Conservation (phyloP, 176 grass and related monocot genomes). For the Carex parvula region DNA sequence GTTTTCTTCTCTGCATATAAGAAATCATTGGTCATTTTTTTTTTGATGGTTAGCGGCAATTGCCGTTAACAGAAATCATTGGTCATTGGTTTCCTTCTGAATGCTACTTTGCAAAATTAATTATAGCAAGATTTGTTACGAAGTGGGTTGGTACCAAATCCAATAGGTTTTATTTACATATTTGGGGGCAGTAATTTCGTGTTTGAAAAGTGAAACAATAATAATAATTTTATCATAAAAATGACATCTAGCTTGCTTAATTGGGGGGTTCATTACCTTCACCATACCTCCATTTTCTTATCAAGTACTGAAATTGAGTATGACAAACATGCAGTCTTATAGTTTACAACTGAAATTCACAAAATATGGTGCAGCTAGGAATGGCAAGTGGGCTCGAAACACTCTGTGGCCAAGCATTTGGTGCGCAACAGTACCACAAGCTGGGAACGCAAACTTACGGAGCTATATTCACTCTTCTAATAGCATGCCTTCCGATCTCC, state of each 20-base stretch:
- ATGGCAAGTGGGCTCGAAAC: slow-evolving; percentile 91
- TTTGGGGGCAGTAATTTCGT: not conserved
- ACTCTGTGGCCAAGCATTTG: slow-evolving; percentile 82
- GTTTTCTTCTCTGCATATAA: not conserved
- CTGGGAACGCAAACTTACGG: slow-evolving; percentile 68
- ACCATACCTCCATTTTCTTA: not conserved
- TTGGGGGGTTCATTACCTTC: not conserved
- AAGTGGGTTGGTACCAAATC: not conserved
- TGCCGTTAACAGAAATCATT: not conserved
- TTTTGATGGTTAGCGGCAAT: too few species aligned
- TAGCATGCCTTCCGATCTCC: slow-evolving; percentile 61
- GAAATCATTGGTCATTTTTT: not conserved
- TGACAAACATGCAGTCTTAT: not conserved
- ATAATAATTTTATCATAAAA: not conserved
- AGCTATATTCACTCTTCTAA: slow-evolving; percentile 62
- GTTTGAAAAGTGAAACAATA: not conserved
- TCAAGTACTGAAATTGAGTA: not conserved
- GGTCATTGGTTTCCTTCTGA: not conserved
- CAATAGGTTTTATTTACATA: not conserved
- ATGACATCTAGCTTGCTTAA: not conserved
- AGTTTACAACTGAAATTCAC: slow-evolving; percentile 11
- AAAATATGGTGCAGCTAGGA: slow-evolving; percentile 48
- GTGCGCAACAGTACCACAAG: slow-evolving; percentile 58
- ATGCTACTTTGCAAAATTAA: not conserved
- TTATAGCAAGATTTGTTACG: not conserved